Percentiles rank a stretch among this genome's conserved stretches.
phyloP scores from a whole-genome alignment of 1,139 yeast species.

The Pichia sp. region DNA sequence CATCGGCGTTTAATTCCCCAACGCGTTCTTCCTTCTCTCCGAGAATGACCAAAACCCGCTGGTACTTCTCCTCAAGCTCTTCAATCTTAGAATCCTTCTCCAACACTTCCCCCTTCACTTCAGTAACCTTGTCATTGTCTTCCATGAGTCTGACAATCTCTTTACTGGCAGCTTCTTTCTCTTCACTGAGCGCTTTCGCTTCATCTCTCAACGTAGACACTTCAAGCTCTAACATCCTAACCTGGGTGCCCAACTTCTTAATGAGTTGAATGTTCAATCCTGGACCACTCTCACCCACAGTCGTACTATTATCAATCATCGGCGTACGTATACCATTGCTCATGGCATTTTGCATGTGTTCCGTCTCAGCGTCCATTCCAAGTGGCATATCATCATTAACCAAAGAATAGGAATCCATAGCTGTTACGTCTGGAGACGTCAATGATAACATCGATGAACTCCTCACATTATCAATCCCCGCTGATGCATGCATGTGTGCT shows the following conservation, averaged over 20 bases:
- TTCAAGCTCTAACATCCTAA: slow-evolving; percentile 77
- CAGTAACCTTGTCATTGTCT: slow-evolving; percentile 41
- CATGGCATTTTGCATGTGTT: too few species aligned
- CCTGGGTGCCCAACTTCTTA: slow-evolving; percentile 65
- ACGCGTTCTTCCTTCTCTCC: slow-evolving; percentile 89
- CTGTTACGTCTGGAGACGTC: slow-evolving; percentile 1
- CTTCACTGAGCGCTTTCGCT: slow-evolving; percentile 41
- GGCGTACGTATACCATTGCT: slow-evolving; percentile 15
- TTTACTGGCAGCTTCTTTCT: slow-evolving; percentile 60
- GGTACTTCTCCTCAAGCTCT: slow-evolving; percentile 38
- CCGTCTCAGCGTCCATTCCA: slow-evolving; percentile 21
- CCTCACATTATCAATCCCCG: not conserved
- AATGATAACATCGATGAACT: too few species aligned
- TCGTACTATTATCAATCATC: slow-evolving; percentile 3
- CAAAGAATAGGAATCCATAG: slow-evolving; percentile 1
- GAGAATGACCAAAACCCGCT: slow-evolving; percentile 62
- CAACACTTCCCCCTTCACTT: slow-evolving; percentile 31
- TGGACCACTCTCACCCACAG: slow-evolving; percentile 1
- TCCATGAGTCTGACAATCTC: slow-evolving; percentile 56
- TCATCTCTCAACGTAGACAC: slow-evolving; percentile 60
- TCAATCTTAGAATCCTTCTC: slow-evolving; percentile 33
- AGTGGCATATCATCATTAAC: slow-evolving; percentile 12
- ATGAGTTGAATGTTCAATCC: slow-evolving; percentile 51
- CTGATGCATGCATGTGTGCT: not conserved
- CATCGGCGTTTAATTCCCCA: slow-evolving; percentile 82